phyloP scores from a whole-genome alignment of 2,329 filamentous ascomycete species.

The Calonectria henricotiae region DNA sequence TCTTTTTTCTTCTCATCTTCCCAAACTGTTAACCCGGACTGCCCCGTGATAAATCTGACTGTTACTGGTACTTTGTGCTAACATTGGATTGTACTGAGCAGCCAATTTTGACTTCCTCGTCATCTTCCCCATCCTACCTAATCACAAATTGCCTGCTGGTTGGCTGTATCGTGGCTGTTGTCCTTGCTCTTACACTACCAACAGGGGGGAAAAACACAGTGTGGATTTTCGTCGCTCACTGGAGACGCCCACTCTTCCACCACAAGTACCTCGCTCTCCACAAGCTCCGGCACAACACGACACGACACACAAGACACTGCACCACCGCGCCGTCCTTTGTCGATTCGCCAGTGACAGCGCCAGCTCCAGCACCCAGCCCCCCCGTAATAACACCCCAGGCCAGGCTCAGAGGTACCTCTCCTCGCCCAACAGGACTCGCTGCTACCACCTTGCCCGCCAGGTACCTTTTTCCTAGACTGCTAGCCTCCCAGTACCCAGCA shows the following conservation, averaged over 20 bases:
- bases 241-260: constrained; percentile 22
- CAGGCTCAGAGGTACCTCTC: constrained; percentile 40
- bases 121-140: background rate
- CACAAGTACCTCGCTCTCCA: constrained; percentile 21
- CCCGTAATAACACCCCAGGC: constrained; percentile 42
- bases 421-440: constrained; percentile 24
- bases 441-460: constrained; percentile 28
- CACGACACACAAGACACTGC: constrained; percentile 30
- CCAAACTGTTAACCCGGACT: constrained; percentile 23
- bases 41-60: background rate
- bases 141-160: constrained; percentile 10
- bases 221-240: constrained; percentile 23
- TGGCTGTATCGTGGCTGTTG: constrained; percentile 12
- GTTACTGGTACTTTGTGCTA: constrained; percentile 25
- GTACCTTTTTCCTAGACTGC: constrained; percentile 38
- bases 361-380: constrained; percentile 38
- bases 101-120: constrained; percentile 31
- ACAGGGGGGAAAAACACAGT: constrained; percentile 46
- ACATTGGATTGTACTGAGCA: constrained; percentile 26
- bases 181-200: constrained; percentile 29
- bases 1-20: constrained; percentile 8
- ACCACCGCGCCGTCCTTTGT: constrained; percentile 30
- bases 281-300: constrained; percentile 16
- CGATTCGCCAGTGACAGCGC: constrained; percentile 23
- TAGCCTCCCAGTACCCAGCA: constrained; percentile 14